Conservation (phyloP, 2,329 filamentous ascomycete species). For the Pseudocercospora cruenta region DNA sequence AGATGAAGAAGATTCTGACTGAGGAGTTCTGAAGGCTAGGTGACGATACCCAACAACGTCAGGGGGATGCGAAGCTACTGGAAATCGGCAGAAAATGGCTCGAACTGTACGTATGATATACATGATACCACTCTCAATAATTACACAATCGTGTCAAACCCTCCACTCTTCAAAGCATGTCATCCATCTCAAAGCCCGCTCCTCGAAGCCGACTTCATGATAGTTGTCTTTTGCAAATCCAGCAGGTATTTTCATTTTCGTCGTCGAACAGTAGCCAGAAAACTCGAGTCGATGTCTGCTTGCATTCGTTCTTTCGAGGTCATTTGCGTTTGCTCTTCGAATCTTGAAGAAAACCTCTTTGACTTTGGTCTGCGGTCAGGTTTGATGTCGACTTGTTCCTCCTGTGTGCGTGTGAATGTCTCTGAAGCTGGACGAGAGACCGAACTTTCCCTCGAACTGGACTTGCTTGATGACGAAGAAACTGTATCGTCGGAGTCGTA, state of each 20-base stretch:
- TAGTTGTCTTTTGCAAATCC: neutral
- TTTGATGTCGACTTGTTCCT: too few species aligned
- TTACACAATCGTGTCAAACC: too few species aligned
- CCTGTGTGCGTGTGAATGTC: too few species aligned
- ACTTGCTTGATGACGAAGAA: neutral
- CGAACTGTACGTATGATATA: too few species aligned
- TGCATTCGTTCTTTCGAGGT: constrained; percentile 4
- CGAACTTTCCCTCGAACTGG: neutral
- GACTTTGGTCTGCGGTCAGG: neutral
- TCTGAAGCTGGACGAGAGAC: neutral
- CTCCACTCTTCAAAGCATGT: too few species aligned
- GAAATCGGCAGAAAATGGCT: too few species aligned
- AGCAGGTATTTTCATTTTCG: neutral
- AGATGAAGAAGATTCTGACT: constrained; percentile 71
- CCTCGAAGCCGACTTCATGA: constrained; percentile 8
- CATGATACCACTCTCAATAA: too few species aligned
- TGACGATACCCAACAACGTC: too few species aligned
- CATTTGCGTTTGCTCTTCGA: neutral
- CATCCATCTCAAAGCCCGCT: constrained; percentile 1
- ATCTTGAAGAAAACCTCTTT: neutral
- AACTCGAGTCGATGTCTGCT: constrained; percentile 3
- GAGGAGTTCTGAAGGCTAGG: constrained; percentile 49
- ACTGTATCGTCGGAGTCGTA: neutral
- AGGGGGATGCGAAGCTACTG: too few species aligned
- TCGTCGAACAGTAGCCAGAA: neutral